Evolutionary conservation across 1,139 yeast genomes (phyloP), one percentile per base, ranked within the genome.

Genomic region (Debaryomyces psychrophilus): DNA sequence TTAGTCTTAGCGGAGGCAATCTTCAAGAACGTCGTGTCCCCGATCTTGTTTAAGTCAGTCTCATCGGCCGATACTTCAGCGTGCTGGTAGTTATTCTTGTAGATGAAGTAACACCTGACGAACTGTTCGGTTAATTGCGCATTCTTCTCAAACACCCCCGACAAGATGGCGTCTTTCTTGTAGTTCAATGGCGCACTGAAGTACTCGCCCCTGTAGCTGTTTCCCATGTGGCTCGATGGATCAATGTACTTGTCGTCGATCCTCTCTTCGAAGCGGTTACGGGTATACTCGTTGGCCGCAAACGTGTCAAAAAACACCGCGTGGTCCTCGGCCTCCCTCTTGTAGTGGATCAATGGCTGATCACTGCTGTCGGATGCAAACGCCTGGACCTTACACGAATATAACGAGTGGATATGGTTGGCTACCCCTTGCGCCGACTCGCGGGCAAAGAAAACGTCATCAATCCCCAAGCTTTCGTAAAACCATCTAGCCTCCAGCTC

Each of bases 371-470:
- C 63, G 14, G 64, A 59, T n/a, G 77, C 64, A 65, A 78, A 90
- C 12, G 97, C 96, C 57, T 93, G 95, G 48, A 93, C 82, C 66
- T 93, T 93, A 52, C 97, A 93, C 34, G 97, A 90, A 67, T 92
- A 93, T 49, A 93, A 76, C 12, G 97, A 87, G 61, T 88, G 90
- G 54, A 85, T 82, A 64, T 90, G 95, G 46, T 88, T 80, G 35
- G 90, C 93, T 58, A 93, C 87, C 49, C 84, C 90, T 49, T 79
- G 82, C 18, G 92, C 86, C 3, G 88, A 71, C 63, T 92, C 97
- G 55, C 88, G 82, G 44, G 95, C 93, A 64, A 93, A 92, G 69
- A 89, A 93, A 33, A 90, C 86, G 63, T 87, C 97, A 62, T 90
- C 97, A 52, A 93, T 90, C 35, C 97, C 97, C 55, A 93, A 77